These are phyloP conservation scores for Pezizomycotina sp. DNA, from an alignment of 2,329 filamentous ascomycete genomes.

Conservation along the genomic window DNA sequence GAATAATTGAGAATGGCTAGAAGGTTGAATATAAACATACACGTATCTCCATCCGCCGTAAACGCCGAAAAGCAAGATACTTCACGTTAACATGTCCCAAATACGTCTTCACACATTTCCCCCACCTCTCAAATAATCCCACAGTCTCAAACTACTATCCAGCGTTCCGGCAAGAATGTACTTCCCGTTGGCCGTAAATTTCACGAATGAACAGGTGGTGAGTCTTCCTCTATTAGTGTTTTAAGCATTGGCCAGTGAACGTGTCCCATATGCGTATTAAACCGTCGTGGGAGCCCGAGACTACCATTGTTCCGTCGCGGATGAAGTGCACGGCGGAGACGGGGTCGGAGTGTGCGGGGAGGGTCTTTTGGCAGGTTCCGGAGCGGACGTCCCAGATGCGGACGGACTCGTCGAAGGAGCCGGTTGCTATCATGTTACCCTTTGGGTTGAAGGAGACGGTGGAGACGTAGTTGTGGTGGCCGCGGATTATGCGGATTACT, in stretches of 20 bases:
- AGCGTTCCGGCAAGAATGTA: constrained; percentile 84
- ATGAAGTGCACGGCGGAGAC: constrained; percentile 89
- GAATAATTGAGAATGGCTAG: no score
- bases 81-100: constrained; percentile 75
- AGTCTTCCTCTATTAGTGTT: constrained; percentile 91
- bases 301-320: constrained; percentile 77
- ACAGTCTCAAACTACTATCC: constrained; percentile 76
- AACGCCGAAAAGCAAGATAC: constrained; percentile 57
- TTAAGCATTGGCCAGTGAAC: constrained; percentile 84
- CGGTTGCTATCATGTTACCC: constrained; percentile 88
- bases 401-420: constrained; percentile 91
- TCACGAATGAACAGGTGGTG: constrained; percentile 73
- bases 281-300: constrained; percentile 80
- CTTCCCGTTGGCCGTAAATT: constrained; percentile 85
- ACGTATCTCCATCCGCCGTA: constrained; percentile 41
- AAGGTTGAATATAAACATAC: no score
- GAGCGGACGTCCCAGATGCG: constrained; percentile 93
- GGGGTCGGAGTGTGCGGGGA: constrained; percentile 89
- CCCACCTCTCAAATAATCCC: constrained; percentile 65
- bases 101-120: constrained; percentile 87
- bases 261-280: constrained; percentile 93
- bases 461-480: constrained; percentile 94
- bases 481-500: constrained; percentile 39
- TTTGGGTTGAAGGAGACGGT: constrained; percentile 92
- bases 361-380: constrained; percentile 67